These are phyloP conservation scores for Paraphoma chrysanthemicola DNA, from an alignment of 2,329 filamentous ascomycete genomes.

Conservation along the genomic window DNA sequence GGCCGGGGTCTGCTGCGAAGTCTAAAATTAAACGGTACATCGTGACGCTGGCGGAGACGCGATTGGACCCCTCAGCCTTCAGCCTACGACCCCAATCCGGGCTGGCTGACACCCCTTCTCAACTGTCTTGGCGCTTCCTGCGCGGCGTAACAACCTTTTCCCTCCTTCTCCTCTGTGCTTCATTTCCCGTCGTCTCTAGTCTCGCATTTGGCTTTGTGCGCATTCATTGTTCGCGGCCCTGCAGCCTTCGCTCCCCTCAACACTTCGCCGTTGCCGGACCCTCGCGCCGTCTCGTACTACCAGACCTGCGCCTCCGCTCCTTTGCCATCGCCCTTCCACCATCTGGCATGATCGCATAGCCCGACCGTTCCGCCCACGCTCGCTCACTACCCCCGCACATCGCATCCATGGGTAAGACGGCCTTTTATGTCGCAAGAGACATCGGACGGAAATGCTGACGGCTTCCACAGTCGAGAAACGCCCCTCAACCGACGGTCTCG, in stretches of 20 bases:
- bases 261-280: neutral
- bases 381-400: conserved; percentile 30
- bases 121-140: conserved; percentile 1
- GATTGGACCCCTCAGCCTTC: conserved; percentile 1
- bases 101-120: conserved; percentile 1
- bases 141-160: neutral
- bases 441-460: conserved; percentile 24
- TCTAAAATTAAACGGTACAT: neutral
- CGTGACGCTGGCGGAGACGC: neutral
- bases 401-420: conserved; percentile 37
- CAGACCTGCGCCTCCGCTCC: conserved; percentile 19
- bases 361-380: conserved; percentile 16
- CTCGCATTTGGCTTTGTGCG: neutral
- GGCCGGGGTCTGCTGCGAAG: neutral
- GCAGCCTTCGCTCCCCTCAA: neutral
- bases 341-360: conserved; percentile 37
- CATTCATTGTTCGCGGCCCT: neutral
- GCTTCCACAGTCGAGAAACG: conserved; percentile 43
- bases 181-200: neutral
- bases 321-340: conserved; percentile 18
- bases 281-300: conserved; percentile 11
- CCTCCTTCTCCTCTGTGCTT: neutral
- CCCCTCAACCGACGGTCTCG: conserved; percentile 46
- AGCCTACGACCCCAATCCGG: neutral
- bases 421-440: neutral